Percentiles rank a stretch among this genome's conserved stretches.
phyloP scores from a whole-genome alignment of 805 yeast genomes.

The Saccharomycopsis selenospora region DNA sequence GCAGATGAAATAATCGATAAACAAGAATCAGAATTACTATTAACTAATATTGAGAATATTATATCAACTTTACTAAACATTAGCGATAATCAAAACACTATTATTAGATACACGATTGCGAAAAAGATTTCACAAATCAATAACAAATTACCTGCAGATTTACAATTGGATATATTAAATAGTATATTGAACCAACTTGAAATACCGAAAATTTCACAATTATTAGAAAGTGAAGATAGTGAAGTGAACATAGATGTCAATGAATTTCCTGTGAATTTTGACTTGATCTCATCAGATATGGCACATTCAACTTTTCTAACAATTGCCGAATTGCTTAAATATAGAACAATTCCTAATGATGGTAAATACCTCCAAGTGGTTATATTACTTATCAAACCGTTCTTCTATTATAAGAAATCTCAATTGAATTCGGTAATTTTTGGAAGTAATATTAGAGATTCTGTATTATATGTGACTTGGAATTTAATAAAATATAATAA shows the following conservation, averaged over 20 bases:
- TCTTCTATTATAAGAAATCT: slow-evolving; percentile 50
- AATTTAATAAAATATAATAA: slow-evolving; percentile 45
- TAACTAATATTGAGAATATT: slow-evolving; percentile 40
- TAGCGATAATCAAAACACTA: slow-evolving; percentile 43
- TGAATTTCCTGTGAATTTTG: slow-evolving; percentile 25
- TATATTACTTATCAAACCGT: slow-evolving; percentile 19
- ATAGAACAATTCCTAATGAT: slow-evolving; percentile 20
- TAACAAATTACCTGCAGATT: slow-evolving; percentile 29
- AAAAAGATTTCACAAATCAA: slow-evolving; percentile 52
- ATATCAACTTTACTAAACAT: slow-evolving; percentile 40
- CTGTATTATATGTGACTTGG: slow-evolving; percentile 85
- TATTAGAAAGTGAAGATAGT: slow-evolving; percentile 22
- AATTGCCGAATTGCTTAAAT: slow-evolving; percentile 42
- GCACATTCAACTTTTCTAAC: slow-evolving; percentile 56
- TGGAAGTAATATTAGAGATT: slow-evolving; percentile 73
- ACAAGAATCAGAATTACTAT: slow-evolving; percentile 19
- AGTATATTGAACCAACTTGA: slow-evolving; percentile 21
- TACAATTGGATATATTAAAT: slow-evolving; percentile 35
- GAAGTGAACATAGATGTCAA: slow-evolving; percentile 8
- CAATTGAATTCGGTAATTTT: slow-evolving; percentile 38
- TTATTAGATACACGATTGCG: slow-evolving; percentile 57
- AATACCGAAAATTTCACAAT: slow-evolving; percentile 23
- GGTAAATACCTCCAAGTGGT: slow-evolving; percentile 30
- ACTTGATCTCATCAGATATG: slow-evolving; percentile 33
- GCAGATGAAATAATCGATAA: slow-evolving; percentile 21